Evolutionary conservation across 768 basidiomycete genomes (phyloP).

Genomic region (Russula brevipes): DNA sequence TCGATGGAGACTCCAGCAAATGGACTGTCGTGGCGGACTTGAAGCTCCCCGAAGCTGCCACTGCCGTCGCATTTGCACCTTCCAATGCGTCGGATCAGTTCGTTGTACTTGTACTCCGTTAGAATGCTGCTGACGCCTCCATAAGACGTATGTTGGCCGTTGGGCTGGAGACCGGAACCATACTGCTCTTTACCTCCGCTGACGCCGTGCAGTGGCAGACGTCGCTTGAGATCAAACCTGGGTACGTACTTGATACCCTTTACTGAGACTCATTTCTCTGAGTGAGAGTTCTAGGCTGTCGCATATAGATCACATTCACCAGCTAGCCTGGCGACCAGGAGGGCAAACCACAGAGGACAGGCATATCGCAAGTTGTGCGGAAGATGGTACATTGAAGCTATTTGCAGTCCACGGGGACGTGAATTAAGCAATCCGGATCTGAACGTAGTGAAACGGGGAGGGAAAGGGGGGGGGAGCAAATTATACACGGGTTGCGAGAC

Average conservation of each 20-base stretch:
- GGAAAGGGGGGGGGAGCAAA: constrained; percentile 33
- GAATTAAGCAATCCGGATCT: constrained; percentile 28
- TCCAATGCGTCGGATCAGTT: constrained; percentile 40
- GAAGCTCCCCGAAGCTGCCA: constrained; percentile 71
- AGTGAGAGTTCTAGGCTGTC: constrained; percentile 45
- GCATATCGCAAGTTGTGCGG: constrained; percentile 81
- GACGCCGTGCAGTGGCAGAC: constrained; percentile 43
- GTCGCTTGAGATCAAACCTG: constrained; percentile 42
- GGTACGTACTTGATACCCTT: constrained; percentile 39
- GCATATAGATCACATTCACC: constrained; percentile 76
- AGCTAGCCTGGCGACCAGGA: constrained; percentile 70
- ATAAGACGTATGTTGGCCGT: constrained; percentile 61
- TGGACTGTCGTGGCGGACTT: constrained; percentile 62
- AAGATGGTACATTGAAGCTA: constrained; percentile 88
- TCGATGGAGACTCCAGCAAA: constrained; percentile 30
- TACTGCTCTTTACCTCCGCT: constrained; percentile 53
- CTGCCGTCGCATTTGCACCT: constrained; percentile 67
- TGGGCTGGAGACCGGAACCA: constrained; percentile 78
- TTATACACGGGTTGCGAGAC: constrained; percentile 62
- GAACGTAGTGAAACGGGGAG: constrained; percentile 24
- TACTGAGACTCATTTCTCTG: neutral
- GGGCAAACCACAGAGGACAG: constrained; percentile 29
- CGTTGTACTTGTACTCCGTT: constrained; percentile 11
- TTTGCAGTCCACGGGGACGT: constrained; percentile 26
- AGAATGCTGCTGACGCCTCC: neutral